Percentiles rank a stretch among this genome's conserved stretches.
Conservation (phyloP, 139 green algal species). For the Chlamydomonas urium region DNA sequence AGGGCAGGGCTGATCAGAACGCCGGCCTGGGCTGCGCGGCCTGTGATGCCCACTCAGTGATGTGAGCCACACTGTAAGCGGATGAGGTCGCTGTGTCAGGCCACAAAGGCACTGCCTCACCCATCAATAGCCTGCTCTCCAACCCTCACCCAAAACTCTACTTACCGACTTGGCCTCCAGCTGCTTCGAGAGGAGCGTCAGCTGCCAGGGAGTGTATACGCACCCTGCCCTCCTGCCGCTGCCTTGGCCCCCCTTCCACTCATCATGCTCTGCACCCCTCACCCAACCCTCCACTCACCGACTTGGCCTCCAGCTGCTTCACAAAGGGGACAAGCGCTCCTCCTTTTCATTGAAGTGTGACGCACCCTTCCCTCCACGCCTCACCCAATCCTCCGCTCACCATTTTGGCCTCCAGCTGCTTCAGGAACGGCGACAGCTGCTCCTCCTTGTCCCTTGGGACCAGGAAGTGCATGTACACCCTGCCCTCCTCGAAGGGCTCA, state of each 20-base stretch:
- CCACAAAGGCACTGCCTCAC: too few species aligned
- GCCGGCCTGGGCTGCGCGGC: too few species aligned
- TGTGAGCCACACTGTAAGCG: too few species aligned
- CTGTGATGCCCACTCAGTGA: too few species aligned
- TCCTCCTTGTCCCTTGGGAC: conserved; percentile 30
- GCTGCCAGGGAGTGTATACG: conserved; percentile 67
- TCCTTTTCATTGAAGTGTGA: not conserved
- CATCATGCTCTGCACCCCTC: too few species aligned
- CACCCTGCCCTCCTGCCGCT: conserved; percentile 53
- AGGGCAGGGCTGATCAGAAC: too few species aligned
- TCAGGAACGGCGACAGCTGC: conserved; percentile 5
- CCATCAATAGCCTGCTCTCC: too few species aligned
- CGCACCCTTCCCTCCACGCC: not conserved
- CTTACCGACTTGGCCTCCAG: not conserved
- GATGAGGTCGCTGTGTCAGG: too few species aligned
- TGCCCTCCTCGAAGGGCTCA: conserved; percentile 51
- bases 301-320: not conserved
- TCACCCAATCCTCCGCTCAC: not conserved
- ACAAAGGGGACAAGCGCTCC: not conserved
- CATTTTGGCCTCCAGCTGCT: not conserved
- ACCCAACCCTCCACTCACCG: too few species aligned
- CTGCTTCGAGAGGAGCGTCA: not conserved
- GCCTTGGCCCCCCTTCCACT: too few species aligned
- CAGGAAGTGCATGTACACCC: conserved; percentile 64
- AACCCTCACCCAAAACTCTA: too few species aligned